A percentile compares a stretch with the other conserved stretches of the same genome.
phyloP scores from a whole-genome alignment of 2,329 filamentous ascomycete genomes.

The Phoma sp. region DNA sequence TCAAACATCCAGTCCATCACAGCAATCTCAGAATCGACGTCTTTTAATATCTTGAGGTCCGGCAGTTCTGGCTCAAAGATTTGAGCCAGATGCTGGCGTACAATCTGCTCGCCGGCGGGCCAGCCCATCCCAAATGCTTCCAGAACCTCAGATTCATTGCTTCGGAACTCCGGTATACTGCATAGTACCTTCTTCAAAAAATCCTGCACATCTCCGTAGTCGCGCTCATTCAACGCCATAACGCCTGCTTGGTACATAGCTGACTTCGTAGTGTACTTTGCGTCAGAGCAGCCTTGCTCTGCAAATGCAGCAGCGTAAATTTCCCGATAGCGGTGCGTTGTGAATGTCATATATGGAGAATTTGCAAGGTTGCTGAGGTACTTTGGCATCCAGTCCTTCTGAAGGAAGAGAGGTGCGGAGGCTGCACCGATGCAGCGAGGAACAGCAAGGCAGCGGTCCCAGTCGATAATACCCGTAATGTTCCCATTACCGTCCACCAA shows the following conservation, averaged over 20 bases:
- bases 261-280: slow-evolving; percentile 21
- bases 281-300: slow-evolving; percentile 11
- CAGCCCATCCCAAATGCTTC: slow-evolving; percentile 1
- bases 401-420: slow-evolving; percentile 20
- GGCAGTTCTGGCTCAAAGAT: slow-evolving; percentile 1
- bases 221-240: slow-evolving; percentile 6
- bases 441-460: slow-evolving; percentile 22
- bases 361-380: neutral
- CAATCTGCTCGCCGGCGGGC: neutral
- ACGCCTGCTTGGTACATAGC: slow-evolving; percentile 14
- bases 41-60: neutral
- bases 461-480: slow-evolving; percentile 34
- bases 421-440: slow-evolving; percentile 25
- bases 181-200: slow-evolving; percentile 2
- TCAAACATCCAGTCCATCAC: neutral
- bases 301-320: slow-evolving; percentile 23
- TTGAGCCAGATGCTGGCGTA: neutral
- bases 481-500: slow-evolving; percentile 24
- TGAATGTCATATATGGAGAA: slow-evolving; percentile 2
- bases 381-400: slow-evolving; percentile 16
- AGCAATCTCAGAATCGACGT: neutral
- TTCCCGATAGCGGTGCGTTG: slow-evolving; percentile 18
- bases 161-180: neutral
- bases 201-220: neutral
- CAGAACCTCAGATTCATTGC: neutral